Conservation (phyloP, 2,329 filamentous ascomycete genomes). For the Diaporthe humulicola region DNA sequence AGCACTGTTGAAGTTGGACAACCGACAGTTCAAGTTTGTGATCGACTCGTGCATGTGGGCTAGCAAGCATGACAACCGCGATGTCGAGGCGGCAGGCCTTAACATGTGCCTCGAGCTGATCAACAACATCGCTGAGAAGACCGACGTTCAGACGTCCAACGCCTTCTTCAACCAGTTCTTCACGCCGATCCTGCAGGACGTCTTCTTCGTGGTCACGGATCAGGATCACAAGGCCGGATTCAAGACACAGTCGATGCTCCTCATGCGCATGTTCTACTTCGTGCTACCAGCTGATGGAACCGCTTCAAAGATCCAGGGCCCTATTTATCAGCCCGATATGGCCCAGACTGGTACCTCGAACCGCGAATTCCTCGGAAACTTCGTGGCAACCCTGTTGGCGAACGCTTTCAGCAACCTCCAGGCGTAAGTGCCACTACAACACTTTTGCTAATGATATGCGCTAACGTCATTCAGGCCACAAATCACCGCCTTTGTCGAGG, state of each 20-base stretch:
- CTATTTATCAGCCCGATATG: conserved; percentile 89
- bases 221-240: conserved; percentile 99
- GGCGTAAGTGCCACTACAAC: conserved; percentile 69
- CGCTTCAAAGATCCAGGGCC: conserved; percentile 89
- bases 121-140: conserved; percentile 95
- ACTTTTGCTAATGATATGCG: background rate
- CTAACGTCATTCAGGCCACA: conserved; percentile 71
- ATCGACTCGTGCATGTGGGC: conserved; percentile 99
- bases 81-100: conserved; percentile 94
- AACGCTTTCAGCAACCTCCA: conserved; percentile 96
- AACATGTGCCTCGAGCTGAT: conserved; percentile 99
- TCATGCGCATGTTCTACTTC: conserved; percentile 97
- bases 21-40: conserved; percentile 98
- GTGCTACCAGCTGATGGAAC: conserved; percentile 79
- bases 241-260: conserved; percentile 94
- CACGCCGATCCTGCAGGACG: conserved; percentile 93
- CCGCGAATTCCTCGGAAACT: conserved; percentile 89
- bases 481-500: conserved; percentile 91
- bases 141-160: conserved; percentile 86
- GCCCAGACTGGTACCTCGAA: conserved; percentile 87
- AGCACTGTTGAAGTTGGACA: conserved; percentile 91
- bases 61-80: conserved; percentile 99
- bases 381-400: conserved; percentile 85
- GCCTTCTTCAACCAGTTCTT: conserved; percentile 99
- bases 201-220: conserved; percentile 98